A percentile compares a stretch with the other conserved stretches of the same genome.
phyloP scores from a whole-genome alignment of 225 moss, liverwort and hornwort genomes.

The Pseudoscleropodium purum region DNA sequence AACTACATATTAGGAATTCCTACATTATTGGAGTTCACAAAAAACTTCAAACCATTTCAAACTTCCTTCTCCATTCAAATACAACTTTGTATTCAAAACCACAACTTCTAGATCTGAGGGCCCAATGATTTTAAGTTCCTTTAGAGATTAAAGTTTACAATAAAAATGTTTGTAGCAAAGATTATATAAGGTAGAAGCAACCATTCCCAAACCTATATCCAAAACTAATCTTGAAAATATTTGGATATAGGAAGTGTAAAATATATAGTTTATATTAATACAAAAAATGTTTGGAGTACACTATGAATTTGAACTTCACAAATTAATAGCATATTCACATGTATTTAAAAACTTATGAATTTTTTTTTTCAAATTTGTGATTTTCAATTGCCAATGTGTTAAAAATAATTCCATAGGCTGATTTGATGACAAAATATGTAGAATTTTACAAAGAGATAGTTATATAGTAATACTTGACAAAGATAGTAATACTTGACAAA shows the following conservation, averaged over 20 bases:
- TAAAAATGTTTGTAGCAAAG: no score
- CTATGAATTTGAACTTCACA: not conserved
- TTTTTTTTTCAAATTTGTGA: not conserved
- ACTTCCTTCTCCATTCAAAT: not conserved
- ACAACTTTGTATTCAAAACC: not conserved
- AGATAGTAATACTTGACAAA: no score
- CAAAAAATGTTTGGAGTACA: fast-evolving
- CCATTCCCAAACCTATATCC: not conserved
- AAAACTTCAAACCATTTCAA: not conserved
- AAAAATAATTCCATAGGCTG: not conserved
- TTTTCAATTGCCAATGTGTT: not conserved
- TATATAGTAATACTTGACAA: no score
- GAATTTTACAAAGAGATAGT: no score
- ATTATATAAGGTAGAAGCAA: not conserved
- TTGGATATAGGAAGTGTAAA: not conserved
- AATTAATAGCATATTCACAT: not conserved
- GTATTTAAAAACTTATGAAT: not conserved
- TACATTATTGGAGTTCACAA: not conserved
- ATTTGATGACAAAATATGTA: fast-evolving
- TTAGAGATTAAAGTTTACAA: fast-evolving
- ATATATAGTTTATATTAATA: not conserved
- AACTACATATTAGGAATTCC: fast-evolving
- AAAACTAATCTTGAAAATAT: not conserved
- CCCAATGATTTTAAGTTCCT: not conserved
- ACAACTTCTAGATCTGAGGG: not conserved